Base-by-base conservation (phyloP, 2,329 filamentous ascomycete species). In the Pseudomassariella vexata region DNA sequence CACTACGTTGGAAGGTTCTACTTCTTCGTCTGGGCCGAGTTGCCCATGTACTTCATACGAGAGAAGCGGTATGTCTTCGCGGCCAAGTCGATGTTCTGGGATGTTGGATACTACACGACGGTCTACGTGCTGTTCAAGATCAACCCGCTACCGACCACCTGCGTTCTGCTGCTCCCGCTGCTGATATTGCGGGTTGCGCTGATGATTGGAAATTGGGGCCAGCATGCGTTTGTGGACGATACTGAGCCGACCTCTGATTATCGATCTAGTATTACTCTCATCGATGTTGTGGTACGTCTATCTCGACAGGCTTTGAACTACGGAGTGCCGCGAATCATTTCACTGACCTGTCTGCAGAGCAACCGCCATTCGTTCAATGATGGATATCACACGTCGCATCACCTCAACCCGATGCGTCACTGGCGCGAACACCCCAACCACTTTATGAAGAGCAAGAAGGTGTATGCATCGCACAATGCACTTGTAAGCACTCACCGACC, bases 161-260 rank as follows among this genome's bases (percentile, higher is more conserved):
- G 82, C 45, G 76, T 76, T 0, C 70, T 85, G 18, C 46, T 88
- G 1, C 50, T 87, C 2, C 85, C 85, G 0, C 65, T 89, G 14
- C 43, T 73, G 3, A 55, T 82, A 19, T 68, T 89, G 56, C 70
- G 85, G 1, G 45, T 85, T 12, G 84, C 78, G 1, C 56, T 90
- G 41, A 90, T 89, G 85, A 68, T 85, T 6, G 85, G 85, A 2
- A 90, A 90, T 51, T 90, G 83, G 82, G 85, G 82, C 4, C 85
- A 90, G 52, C 85, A 90, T 52, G 84, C 84, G 2, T 79, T 90
- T 41, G 83, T 90, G 6, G 84, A 90, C 46, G 73, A 79, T 19
- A 63, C 76, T 9, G 79, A 86, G 44, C 85, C 85, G 0, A 74
- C 85, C 47, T 88, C 82, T 1, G 84, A 90, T 50, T 89, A 79